Evolutionary conservation across 2,329 filamentous ascomycete genomes (phyloP).

Genomic region (Penicillium fuscoglaucum): DNA sequence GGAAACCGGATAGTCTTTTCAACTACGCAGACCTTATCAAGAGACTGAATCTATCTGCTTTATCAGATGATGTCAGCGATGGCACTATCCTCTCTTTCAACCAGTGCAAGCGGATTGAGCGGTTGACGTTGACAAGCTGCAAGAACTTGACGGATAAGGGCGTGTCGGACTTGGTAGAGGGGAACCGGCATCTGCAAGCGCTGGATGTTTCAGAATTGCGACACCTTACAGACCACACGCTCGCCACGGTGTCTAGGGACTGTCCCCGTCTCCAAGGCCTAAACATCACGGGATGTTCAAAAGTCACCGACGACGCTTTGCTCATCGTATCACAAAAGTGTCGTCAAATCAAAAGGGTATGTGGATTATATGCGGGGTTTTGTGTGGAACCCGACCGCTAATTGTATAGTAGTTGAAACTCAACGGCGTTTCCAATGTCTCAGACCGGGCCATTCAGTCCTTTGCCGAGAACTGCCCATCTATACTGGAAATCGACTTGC

Average conservation of each 20-base stretch:
- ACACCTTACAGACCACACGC: slow-evolving; percentile 77
- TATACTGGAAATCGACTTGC: slow-evolving; percentile 93
- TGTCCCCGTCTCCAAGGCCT: slow-evolving; percentile 85
- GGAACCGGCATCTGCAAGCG: slow-evolving; percentile 78
- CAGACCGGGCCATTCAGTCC: slow-evolving; percentile 76
- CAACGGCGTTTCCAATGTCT: slow-evolving; percentile 84
- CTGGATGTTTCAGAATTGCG: slow-evolving; percentile 84
- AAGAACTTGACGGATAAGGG: slow-evolving; percentile 79
- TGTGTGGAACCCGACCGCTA: neutral
- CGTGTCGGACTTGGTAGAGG: slow-evolving; percentile 73
- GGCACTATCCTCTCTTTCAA: slow-evolving; percentile 81
- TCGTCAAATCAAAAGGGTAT: slow-evolving; percentile 79
- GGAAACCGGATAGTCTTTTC: slow-evolving; percentile 74
- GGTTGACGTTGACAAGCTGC: slow-evolving; percentile 90
- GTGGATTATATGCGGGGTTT: slow-evolving; percentile 31
- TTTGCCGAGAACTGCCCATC: slow-evolving; percentile 88
- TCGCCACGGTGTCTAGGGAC: slow-evolving; percentile 74
- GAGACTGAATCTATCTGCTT: slow-evolving; percentile 80
- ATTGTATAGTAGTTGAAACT: slow-evolving; percentile 70
- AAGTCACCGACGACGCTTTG: slow-evolving; percentile 83
- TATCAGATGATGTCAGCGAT: slow-evolving; percentile 78
- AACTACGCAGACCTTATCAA: slow-evolving; percentile 88
- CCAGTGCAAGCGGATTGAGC: slow-evolving; percentile 86
- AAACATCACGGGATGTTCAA: slow-evolving; percentile 84
- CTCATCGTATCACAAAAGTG: slow-evolving; percentile 78